Conservation (phyloP, 1,284 basidiomycete species). For the Papiliotrema fonsecae region DNA sequence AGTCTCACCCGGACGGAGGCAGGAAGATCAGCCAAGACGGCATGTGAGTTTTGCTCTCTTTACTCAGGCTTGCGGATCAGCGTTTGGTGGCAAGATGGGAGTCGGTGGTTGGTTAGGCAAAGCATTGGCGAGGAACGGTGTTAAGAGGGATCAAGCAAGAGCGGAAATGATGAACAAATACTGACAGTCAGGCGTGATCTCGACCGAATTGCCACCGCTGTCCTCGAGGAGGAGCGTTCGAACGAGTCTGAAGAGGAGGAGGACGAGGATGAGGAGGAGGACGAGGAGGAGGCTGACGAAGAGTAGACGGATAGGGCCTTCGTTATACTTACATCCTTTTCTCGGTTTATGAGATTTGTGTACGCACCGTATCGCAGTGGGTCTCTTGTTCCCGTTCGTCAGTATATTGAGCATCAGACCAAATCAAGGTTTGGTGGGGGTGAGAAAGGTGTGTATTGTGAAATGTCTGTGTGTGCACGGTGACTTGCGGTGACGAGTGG, state of each 20-base stretch:
- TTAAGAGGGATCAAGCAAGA: background rate
- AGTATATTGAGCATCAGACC: too few relatives aligned
- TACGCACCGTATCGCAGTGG: too few relatives aligned
- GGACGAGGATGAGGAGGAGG: slow-evolving; percentile 72
- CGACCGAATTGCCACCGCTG: slow-evolving; percentile 96
- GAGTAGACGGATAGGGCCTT: slow-evolving; percentile 45
- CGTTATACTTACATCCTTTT: too few relatives aligned
- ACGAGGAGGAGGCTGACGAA: slow-evolving; percentile 45
- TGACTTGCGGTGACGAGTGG: too few relatives aligned
- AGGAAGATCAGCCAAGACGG: slow-evolving; percentile 96
- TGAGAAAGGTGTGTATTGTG: too few relatives aligned
- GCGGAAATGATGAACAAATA: background rate
- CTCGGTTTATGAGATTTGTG: too few relatives aligned
- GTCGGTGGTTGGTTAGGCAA: too few relatives aligned
- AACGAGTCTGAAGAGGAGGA: slow-evolving; percentile 83
- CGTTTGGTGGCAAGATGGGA: too few relatives aligned
- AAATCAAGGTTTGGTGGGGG: too few relatives aligned
- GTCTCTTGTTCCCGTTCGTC: too few relatives aligned
- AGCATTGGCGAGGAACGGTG: background rate
- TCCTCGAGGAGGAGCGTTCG: slow-evolving; percentile 80
- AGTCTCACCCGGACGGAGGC: slow-evolving; percentile 89
- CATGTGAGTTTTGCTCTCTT: slow-evolving; percentile 50
- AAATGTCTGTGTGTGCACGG: too few relatives aligned
- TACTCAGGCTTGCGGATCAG: background rate
- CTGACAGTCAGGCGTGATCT: slow-evolving; percentile 66